Base-by-base conservation (phyloP, 164 flowering plant genomes). In the Kingdonia uniflora region DNA sequence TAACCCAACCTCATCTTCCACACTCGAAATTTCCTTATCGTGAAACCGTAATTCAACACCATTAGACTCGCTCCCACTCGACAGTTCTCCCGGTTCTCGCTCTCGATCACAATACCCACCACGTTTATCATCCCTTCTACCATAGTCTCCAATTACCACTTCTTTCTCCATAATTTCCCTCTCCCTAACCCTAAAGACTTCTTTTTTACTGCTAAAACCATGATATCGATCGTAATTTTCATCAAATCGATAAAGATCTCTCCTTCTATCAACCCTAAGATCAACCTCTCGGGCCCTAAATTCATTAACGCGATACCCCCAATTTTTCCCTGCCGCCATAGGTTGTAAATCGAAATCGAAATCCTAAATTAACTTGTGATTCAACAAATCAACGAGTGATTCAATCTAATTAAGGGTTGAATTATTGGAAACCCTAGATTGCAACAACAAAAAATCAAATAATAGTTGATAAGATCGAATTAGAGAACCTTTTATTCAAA, bases 61-160 rank as follows among this genome's bases (percentile, higher is more conserved):
- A 54, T 88, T 87, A 55, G 87, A 82, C 21, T 80, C 96, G 75
- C 84, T 81, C 57, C 82, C 95, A 70, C 91, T 84, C 0, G 91
- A 82, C 57, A 90, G 60, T 61, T 87, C 97, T 37, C 95, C 95
- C 11, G 91, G 86, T 64, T 87, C 95, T 42, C 77, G 69, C 29
- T 82, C 91, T 10, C 56, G 48, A 11, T 51, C 48, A 49, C 68
- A 80, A 42, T 39, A 14, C 5, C 49, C 13, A 2, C 22, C 19
- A 11, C 49, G 22, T 4, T 7, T 19, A 12, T 19, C 46, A 42
- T 7, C 16, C 1, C 46, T 19, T 14, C 46, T 19, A 13, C 16
- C 6, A 19, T n/a, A 14, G 17, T 2, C 19, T 0, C n/a, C 14
- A 12, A 14, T 42, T 42, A 7, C 1, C 49, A 19, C 55, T 42